A percentile compares a stretch with the other conserved stretches of the same genome.
Evolutionary conservation across 2,329 filamentous ascomycete genomes (phyloP).

Genomic region (Thermoascus crustaceus): DNA sequence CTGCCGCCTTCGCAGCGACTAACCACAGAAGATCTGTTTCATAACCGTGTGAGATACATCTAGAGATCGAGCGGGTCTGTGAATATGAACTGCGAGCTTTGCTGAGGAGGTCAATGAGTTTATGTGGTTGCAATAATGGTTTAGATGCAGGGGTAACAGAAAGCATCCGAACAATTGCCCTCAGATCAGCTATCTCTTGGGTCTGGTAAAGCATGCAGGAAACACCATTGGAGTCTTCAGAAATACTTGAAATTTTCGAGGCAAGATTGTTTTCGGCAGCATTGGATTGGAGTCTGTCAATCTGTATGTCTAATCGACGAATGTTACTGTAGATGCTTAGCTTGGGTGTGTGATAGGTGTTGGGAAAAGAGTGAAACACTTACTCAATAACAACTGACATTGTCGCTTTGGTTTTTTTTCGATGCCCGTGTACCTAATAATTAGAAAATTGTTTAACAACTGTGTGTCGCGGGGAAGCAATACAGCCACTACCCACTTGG

Average conservation of each 20-base stretch:
- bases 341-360: not conserved
- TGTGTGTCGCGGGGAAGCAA: too few relatives aligned
- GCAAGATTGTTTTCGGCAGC: conserved; percentile 17
- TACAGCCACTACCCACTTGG: too few relatives aligned
- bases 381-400: conserved; percentile 4
- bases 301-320: conserved; percentile 48
- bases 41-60: conserved; percentile 38
- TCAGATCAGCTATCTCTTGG: conserved; percentile 44
- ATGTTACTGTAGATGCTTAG: conserved; percentile 39
- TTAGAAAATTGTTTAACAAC: too few relatives aligned
- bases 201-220: conserved; percentile 45
- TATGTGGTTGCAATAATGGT: conserved; percentile 51
- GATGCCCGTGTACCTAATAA: conserved; percentile 5
- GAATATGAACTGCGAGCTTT: conserved; percentile 52
- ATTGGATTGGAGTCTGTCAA: conserved; percentile 38
- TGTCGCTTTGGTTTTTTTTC: conserved; percentile 6
- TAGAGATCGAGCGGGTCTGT: conserved; percentile 16
- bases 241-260: conserved; percentile 14
- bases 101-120: conserved; percentile 55
- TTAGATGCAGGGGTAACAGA: conserved; percentile 61
- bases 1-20: conserved; percentile 78
- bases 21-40: conserved; percentile 84
- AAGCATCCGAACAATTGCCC: conserved; percentile 60
- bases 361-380: not conserved
- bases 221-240: conserved; percentile 26